These are phyloP conservation scores for Aspergillus jensenii DNA, from an alignment of 2,329 filamentous ascomycete species.

Conservation along the genomic window DNA sequence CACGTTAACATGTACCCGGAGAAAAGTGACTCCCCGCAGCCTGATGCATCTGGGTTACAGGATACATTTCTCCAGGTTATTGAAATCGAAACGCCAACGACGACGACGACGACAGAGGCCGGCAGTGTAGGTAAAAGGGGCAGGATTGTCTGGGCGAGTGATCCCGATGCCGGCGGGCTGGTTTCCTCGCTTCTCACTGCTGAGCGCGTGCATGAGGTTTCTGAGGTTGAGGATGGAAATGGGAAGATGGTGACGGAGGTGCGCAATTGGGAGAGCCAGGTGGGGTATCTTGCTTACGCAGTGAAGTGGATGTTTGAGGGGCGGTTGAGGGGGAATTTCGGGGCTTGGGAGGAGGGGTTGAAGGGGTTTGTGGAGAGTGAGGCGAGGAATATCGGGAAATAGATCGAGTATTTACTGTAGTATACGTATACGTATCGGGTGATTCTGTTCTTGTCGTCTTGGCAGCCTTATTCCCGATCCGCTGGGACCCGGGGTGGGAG, in stretches of 20 bases:
- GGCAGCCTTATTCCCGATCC: not conserved
- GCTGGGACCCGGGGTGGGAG: not conserved
- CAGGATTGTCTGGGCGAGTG: slow-evolving; percentile 30
- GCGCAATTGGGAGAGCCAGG: slow-evolving; percentile 48
- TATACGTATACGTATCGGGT: too few species aligned
- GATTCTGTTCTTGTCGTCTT: not conserved
- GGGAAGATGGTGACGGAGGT: slow-evolving; percentile 30
- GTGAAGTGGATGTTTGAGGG: slow-evolving; percentile 44
- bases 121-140: slow-evolving; percentile 9
- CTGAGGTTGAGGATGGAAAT: slow-evolving; percentile 29
- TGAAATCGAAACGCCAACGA: slow-evolving; percentile 30
- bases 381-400: not conserved
- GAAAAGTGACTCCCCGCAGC: slow-evolving; percentile 20
- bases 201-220: slow-evolving; percentile 50
- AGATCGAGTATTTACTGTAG: too few species aligned
- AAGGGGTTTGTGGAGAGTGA: slow-evolving; percentile 30
- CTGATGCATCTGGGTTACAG: slow-evolving; percentile 20
- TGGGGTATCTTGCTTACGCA: slow-evolving; percentile 41
- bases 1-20: slow-evolving; percentile 43
- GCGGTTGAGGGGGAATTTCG: slow-evolving; percentile 39
- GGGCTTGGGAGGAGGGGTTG: slow-evolving; percentile 42
- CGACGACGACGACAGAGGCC: not conserved
- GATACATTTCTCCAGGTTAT: slow-evolving; percentile 30
- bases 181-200: slow-evolving; percentile 39
- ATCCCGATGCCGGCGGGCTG: slow-evolving; percentile 30